phyloP scores from a whole-genome alignment of 495 filamentous ascomycete species.

The Penicillium robsamsonii region DNA sequence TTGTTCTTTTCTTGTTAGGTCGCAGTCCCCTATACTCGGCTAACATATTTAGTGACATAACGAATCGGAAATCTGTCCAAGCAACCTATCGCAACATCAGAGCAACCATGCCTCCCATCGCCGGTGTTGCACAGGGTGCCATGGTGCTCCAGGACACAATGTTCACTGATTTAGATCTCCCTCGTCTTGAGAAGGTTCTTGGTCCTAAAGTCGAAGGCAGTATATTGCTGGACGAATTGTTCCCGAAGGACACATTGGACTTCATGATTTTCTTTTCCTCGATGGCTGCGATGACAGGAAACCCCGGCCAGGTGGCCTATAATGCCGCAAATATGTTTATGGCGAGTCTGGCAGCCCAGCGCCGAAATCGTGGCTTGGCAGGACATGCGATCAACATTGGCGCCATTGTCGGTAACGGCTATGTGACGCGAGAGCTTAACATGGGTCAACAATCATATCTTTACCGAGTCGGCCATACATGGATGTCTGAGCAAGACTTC shows the following conservation, averaged over 20 bases:
- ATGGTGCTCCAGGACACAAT: slow-evolving; percentile 51
- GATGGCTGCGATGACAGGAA: slow-evolving; percentile 31
- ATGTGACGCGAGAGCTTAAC: slow-evolving; percentile 36
- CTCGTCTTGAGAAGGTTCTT: slow-evolving; percentile 48
- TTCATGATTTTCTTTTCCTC: slow-evolving; percentile 45
- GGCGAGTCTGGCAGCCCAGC: slow-evolving; percentile 39
- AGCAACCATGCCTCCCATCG: slow-evolving; percentile 45
- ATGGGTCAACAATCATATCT: slow-evolving; percentile 27
- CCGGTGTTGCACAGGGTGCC: slow-evolving; percentile 51
- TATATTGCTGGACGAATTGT: slow-evolving; percentile 35
- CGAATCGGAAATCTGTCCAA: slow-evolving; percentile 29
- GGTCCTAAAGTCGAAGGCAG: slow-evolving; percentile 51
- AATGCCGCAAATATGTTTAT: slow-evolving; percentile 57
- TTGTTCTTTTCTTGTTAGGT: not conserved
- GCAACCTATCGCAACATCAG: slow-evolving; percentile 39
- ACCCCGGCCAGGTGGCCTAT: slow-evolving; percentile 51
- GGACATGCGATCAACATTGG: slow-evolving; percentile 56
- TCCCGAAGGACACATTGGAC: slow-evolving; percentile 39
- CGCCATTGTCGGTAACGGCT: slow-evolving; percentile 56
- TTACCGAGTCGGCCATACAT: slow-evolving; percentile 29
- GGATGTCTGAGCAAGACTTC: slow-evolving; percentile 58
- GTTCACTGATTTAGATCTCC: slow-evolving; percentile 54
- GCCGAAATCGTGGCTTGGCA: slow-evolving; percentile 34
- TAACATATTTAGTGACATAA: slow-evolving; percentile 11
- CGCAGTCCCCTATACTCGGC: not conserved